Conservation (phyloP, 2,329 filamentous ascomycete species). For the Xylaria sp. region DNA sequence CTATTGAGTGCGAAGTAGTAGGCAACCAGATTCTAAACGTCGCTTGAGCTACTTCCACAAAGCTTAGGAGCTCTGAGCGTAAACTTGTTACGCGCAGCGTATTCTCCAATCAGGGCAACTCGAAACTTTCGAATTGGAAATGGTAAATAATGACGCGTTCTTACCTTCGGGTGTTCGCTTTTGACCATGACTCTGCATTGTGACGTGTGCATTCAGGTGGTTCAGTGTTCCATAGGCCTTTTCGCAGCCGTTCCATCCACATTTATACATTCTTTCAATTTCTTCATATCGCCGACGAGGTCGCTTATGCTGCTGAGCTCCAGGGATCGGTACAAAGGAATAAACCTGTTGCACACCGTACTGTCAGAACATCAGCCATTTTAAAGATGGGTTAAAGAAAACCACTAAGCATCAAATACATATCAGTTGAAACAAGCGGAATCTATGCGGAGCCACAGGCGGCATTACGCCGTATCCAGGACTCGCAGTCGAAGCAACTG, state of each 20-base stretch:
- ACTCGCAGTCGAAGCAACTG: not conserved
- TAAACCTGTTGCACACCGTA: constrained; percentile 77
- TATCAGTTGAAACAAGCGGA: not conserved
- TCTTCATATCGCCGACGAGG: constrained; percentile 95
- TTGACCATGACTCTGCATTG: constrained; percentile 95
- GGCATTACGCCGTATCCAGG: not conserved
- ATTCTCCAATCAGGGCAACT: constrained; percentile 8
- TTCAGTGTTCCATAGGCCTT: constrained; percentile 98
- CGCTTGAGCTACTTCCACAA: constrained; percentile 10
- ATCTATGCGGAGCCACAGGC: not conserved
- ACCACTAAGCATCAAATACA: constrained; percentile 9
- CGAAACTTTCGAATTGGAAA: not conserved
- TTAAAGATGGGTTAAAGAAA: constrained; percentile 34
- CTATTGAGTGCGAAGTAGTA: not conserved
- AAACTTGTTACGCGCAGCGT: constrained; percentile 9
- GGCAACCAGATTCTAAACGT: constrained; percentile 4
- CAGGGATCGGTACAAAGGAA: constrained; percentile 96
- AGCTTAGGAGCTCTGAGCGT: constrained; percentile 20
- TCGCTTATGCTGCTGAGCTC: constrained; percentile 96
- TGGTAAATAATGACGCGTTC: constrained; percentile 46
- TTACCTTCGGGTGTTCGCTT: constrained; percentile 98
- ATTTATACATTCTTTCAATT: constrained; percentile 99
- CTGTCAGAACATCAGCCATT: constrained; percentile 52
- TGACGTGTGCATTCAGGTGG: constrained; percentile 97
- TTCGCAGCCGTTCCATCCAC: constrained; percentile 97